A percentile compares a stretch with the other conserved stretches of the same genome.
phyloP scores from a whole-genome alignment of 2,329 filamentous ascomycete species.

The Colletotrichum lini region DNA sequence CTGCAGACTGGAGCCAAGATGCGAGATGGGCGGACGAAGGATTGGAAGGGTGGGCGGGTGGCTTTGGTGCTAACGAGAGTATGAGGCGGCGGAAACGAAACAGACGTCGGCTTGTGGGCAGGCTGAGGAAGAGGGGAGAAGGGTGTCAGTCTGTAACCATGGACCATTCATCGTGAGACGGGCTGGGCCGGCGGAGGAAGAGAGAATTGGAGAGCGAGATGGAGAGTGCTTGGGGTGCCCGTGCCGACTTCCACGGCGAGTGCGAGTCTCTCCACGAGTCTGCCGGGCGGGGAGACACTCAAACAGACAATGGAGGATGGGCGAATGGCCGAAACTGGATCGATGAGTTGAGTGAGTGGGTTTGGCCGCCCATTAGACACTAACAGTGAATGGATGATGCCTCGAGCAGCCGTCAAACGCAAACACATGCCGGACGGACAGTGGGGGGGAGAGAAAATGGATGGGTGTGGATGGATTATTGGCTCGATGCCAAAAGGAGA shows the following conservation, averaged over 20 bases:
- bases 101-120: slow-evolving; percentile 25
- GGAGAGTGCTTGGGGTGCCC: slow-evolving; percentile 13
- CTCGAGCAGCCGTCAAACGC: slow-evolving; percentile 33
- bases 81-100: slow-evolving; percentile 34
- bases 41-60: slow-evolving; percentile 7
- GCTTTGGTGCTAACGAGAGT: slow-evolving; percentile 19
- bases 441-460: background rate
- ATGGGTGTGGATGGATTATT: background rate
- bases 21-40: slow-evolving; percentile 8
- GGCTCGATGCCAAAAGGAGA: slow-evolving; percentile 1
- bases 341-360: slow-evolving; percentile 18
- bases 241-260: slow-evolving; percentile 25
- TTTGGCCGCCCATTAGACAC: slow-evolving; percentile 17
- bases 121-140: slow-evolving; percentile 4
- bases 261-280: background rate
- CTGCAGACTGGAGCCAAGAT: slow-evolving; percentile 16
- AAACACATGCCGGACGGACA: slow-evolving; percentile 24
- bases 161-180: slow-evolving; percentile 25
- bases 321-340: background rate
- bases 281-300: slow-evolving; percentile 14
- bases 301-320: slow-evolving; percentile 1
- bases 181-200: slow-evolving; percentile 24
- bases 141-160: slow-evolving; percentile 13
- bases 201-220: background rate
- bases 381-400: slow-evolving; percentile 32